Evolutionary conservation across 2,329 filamentous ascomycete species (phyloP), one percentile per base, ranked within the genome.

Genomic region (Hypoxylon sp.): DNA sequence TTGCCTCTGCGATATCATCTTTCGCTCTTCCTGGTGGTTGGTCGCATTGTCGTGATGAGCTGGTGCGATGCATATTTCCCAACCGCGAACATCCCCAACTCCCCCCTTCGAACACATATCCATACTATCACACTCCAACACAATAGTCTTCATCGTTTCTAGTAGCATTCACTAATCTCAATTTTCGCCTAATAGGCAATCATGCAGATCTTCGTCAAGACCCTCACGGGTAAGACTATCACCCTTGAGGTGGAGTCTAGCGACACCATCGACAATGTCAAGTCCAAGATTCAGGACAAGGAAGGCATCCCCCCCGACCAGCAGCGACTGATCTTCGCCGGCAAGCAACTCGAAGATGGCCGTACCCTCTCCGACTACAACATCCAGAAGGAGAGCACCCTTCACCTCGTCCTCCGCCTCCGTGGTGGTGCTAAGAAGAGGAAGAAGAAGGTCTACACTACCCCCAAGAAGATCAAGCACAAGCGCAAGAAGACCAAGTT

Each of bases 401-500:
- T 99, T 76, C 96, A 99, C 87, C 88, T 98, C 78, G 96, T 99
- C 79, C 91, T 99, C 79, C 93, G 96, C 82, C 94, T 99, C 71
- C 96, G 95, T 90, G 96, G 96, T 89, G 96, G 95, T 85, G 94
- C 85, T 82, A 99, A 99, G 94, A 98, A 98, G 93, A 91, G 97
- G 86, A 99, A 99, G 93, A 97, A 97, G 94, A 99, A 99, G 94
- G 96, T 99, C 78, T 99, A 99, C 93, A 98, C 93, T 83, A 99
- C 96, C 81, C 96, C 96, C 84, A 99, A 99, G 94, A 99, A 99
- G 94, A 99, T 99, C 92, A 99, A 99, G 96, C 96, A 99, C 92
- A 99, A 99, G 94, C 92, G 94, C 89, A 99, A 98, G 94, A 99
- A 99, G 95, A 97, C 93, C 91, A 99, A 99, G 92, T 88, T 99